Evolutionary conservation across 768 basidiomycete species (phyloP).

Genomic region (Porphyrellus cyaneotinctus): DNA sequence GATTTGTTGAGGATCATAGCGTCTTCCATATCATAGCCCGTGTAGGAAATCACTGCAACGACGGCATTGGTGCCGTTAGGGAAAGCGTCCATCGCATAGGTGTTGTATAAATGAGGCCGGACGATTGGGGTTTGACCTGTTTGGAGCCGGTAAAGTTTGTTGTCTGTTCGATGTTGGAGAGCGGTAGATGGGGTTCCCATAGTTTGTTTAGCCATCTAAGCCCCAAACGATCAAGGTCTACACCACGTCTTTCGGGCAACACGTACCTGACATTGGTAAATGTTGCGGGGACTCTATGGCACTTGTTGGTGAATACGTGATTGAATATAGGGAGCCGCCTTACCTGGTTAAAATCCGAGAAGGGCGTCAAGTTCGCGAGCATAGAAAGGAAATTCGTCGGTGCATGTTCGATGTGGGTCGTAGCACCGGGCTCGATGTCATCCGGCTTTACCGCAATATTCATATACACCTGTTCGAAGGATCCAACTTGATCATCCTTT

Average conservation of each 20-base stretch:
- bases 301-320: background rate
- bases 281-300: conserved; percentile 77
- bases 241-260: background rate
- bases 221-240: conserved; percentile 5
- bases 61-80: conserved; percentile 98
- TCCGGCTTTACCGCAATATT: conserved; percentile 89
- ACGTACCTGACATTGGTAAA: conserved; percentile 86
- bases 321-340: conserved; percentile 17
- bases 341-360: conserved; percentile 99
- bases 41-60: conserved; percentile 99
- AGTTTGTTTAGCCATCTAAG: conserved; percentile 98
- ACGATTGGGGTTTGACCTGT: conserved; percentile 94
- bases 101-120: conserved; percentile 85
- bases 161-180: conserved; percentile 89
- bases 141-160: conserved; percentile 96
- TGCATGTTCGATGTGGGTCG: conserved; percentile 90
- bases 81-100: conserved; percentile 97
- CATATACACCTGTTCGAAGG: conserved; percentile 99
- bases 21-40: conserved; percentile 99
- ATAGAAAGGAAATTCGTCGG: conserved; percentile 96
- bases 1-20: conserved; percentile 99
- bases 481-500: conserved; percentile 82
- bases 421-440: conserved; percentile 72
- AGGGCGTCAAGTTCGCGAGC: conserved; percentile 95
- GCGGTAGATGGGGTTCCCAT: conserved; percentile 99